A percentile compares a stretch with the other conserved stretches of the same genome.
These are phyloP conservation scores for Coniella vitis DNA, from an alignment of 2,329 filamentous ascomycete species.

Conservation along the genomic window DNA sequence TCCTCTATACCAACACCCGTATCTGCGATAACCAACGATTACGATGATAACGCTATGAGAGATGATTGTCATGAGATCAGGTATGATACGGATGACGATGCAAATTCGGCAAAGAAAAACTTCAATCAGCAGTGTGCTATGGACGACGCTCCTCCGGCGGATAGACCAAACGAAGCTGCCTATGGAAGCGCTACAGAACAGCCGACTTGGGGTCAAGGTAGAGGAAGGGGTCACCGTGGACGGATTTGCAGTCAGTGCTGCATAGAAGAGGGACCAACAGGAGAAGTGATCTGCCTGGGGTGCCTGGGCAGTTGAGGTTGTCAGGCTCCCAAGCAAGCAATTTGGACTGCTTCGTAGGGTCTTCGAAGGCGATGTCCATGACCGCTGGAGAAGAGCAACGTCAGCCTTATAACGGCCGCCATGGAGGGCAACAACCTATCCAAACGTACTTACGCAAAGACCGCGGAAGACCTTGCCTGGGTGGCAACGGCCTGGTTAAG, in stretches of 20 bases:
- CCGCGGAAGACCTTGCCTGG: no score
- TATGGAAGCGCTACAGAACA: slow-evolving; percentile 4
- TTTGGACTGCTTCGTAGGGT: no score
- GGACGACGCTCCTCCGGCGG: slow-evolving; percentile 34
- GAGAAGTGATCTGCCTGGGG: slow-evolving; percentile 60
- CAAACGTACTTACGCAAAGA: no score
- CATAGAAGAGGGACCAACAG: slow-evolving; percentile 56
- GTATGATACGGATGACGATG: slow-evolving; percentile 17
- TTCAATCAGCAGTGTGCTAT: slow-evolving; percentile 38
- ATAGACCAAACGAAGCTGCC: slow-evolving; percentile 8
- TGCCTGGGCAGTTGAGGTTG: slow-evolving; percentile 36
- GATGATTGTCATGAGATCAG: slow-evolving; percentile 11
- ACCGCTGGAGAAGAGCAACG: no score
- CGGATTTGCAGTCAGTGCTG: slow-evolving; percentile 63
- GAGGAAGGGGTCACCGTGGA: slow-evolving; percentile 36
- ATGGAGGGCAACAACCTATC: no score
- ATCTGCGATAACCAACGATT: slow-evolving; percentile 4
- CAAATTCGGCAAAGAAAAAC: slow-evolving; percentile 14
- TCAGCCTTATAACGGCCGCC: no score
- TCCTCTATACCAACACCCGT: not conserved
- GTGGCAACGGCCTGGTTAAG: no score
- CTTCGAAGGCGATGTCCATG: no score
- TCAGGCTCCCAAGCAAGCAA: not conserved
- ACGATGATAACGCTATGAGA: slow-evolving; percentile 10
- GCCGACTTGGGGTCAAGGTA: slow-evolving; percentile 27